phyloP scores from a whole-genome alignment of 2,329 filamentous ascomycete genomes.

The Xylariales sp. region DNA sequence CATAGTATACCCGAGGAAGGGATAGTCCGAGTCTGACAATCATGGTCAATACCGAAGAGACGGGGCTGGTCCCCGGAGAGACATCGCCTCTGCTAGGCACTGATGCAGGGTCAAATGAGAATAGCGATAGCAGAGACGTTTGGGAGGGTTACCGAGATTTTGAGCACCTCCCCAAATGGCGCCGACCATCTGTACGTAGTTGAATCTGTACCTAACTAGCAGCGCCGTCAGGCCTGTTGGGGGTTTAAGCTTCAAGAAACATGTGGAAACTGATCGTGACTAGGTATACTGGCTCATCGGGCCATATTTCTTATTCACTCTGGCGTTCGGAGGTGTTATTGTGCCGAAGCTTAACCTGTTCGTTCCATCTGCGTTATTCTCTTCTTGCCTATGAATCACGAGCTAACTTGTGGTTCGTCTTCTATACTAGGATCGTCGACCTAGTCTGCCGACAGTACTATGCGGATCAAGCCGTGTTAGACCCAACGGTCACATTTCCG shows the following conservation, averaged over 20 bases:
- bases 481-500: slow-evolving; percentile 56
- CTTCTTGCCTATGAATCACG: too few relatives aligned
- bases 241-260: too few relatives aligned
- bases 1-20: too few relatives aligned
- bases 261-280: slow-evolving; percentile 19
- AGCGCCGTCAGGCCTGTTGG: too few relatives aligned
- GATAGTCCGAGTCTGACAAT: slow-evolving; percentile 13
- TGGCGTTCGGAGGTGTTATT: slow-evolving; percentile 80
- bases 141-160: slow-evolving; percentile 57
- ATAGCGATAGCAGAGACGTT: slow-evolving; percentile 17
- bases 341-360: slow-evolving; percentile 83
- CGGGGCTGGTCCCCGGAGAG: slow-evolving; percentile 19
- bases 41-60: slow-evolving; percentile 20
- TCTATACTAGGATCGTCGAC: slow-evolving; percentile 57
- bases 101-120: slow-evolving; percentile 15
- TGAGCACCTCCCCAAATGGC: slow-evolving; percentile 57
- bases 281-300: slow-evolving; percentile 80
- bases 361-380: slow-evolving; percentile 19
- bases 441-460: slow-evolving; percentile 84
- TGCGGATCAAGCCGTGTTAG: slow-evolving; percentile 54
- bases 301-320: slow-evolving; percentile 75
- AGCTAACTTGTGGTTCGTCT: neutral
- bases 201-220: too few relatives aligned
- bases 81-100: slow-evolving; percentile 33
- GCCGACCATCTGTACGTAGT: slow-evolving; percentile 53